phyloP scores from a whole-genome alignment of 768 basidiomycete species.

The Lactifluus hygrophoroides region DNA sequence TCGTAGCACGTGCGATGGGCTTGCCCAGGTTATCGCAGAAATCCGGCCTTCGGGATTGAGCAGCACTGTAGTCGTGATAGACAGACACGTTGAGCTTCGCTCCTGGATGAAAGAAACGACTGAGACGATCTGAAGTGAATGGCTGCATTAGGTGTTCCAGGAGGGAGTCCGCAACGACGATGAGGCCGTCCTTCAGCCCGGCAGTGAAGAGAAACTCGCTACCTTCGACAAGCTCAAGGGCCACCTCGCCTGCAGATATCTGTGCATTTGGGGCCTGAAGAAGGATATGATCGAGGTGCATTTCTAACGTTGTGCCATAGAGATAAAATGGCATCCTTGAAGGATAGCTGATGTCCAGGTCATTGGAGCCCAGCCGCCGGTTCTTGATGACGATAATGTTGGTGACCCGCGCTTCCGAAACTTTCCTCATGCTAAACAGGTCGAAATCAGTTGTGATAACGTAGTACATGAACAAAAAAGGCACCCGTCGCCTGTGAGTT shows the following conservation, averaged over 20 bases:
- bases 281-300: slow-evolving; percentile 31
- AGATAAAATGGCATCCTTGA: slow-evolving; percentile 33
- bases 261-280: slow-evolving; percentile 22
- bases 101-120: slow-evolving; percentile 14
- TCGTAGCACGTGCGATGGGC: slow-evolving; percentile 16
- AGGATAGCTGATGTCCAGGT: slow-evolving; percentile 28
- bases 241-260: slow-evolving; percentile 18
- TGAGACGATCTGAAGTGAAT: background rate
- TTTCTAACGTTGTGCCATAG: slow-evolving; percentile 28
- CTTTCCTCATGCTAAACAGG: slow-evolving; percentile 6
- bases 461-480: background rate
- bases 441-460: background rate
- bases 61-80: slow-evolving; percentile 11
- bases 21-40: slow-evolving; percentile 11
- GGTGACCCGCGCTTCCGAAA: slow-evolving; percentile 18
- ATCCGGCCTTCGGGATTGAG: slow-evolving; percentile 9
- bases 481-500: slow-evolving; percentile 14
- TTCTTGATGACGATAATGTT: slow-evolving; percentile 29
- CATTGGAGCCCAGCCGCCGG: slow-evolving; percentile 24
- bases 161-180: slow-evolving; percentile 16
- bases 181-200: slow-evolving; percentile 17
- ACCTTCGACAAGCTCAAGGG: slow-evolving; percentile 11
- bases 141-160: slow-evolving; percentile 22
- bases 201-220: background rate
- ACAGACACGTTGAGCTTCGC: slow-evolving; percentile 12